Percentiles rank a stretch among this genome's conserved stretches.
Evolutionary conservation across 2,329 filamentous ascomycete genomes (phyloP).

Genomic region (Fusarium oxysporum): DNA sequence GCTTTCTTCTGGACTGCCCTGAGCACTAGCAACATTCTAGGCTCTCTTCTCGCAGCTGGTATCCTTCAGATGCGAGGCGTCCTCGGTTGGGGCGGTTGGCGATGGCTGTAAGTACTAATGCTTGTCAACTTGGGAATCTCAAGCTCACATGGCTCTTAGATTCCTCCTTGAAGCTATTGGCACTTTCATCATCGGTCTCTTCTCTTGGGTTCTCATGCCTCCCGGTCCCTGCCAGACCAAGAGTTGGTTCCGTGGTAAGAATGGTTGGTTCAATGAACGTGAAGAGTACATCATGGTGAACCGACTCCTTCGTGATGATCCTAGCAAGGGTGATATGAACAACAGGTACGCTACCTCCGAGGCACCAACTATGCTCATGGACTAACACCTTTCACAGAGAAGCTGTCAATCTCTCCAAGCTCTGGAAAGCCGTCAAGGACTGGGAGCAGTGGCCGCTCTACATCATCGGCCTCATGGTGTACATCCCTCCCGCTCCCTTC

Average conservation of each 20-base stretch:
- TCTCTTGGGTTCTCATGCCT: conserved; percentile 60
- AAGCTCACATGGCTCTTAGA: conserved; percentile 1
- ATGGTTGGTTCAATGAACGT: conserved; percentile 71
- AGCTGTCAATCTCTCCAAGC: conserved; percentile 46
- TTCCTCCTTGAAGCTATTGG: conserved; percentile 65
- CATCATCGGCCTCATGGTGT: conserved; percentile 61
- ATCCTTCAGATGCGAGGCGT: conserved; percentile 54
- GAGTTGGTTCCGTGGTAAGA: conserved; percentile 67
- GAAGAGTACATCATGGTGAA: conserved; percentile 74
- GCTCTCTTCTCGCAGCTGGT: conserved; percentile 60
- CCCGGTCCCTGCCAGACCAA: conserved; percentile 62
- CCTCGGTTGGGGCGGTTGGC: conserved; percentile 54
- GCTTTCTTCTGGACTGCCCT: conserved; percentile 78
- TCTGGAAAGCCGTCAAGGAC: conserved; percentile 66
- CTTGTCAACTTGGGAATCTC: fast-evolving
- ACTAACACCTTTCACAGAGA: conserved; percentile 52
- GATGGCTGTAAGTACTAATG: conserved; percentile 48
- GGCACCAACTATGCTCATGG: fast-evolving
- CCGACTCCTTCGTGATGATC: conserved; percentile 69
- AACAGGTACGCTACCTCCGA: conserved; percentile 54
- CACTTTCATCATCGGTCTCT: conserved; percentile 56
- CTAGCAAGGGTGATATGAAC: conserved; percentile 71
- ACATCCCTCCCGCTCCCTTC: conserved; percentile 57
- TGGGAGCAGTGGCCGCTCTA: conserved; percentile 68
- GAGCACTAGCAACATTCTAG: conserved; percentile 65